Base-by-base conservation (phyloP, 768 basidiomycete genomes). In the Chiua virens region DNA sequence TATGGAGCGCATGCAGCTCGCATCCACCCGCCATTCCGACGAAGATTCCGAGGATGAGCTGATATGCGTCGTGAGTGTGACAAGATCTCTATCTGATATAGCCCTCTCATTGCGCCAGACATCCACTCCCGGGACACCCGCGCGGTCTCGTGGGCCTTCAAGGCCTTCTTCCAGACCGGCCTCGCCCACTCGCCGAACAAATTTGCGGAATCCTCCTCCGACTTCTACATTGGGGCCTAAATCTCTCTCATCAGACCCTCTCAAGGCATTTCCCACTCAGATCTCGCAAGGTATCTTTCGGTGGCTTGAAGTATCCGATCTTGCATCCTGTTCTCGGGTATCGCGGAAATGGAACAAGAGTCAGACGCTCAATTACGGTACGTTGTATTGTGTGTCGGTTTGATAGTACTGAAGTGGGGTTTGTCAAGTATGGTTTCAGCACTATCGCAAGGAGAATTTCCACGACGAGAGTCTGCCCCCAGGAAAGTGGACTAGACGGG, bases 361-460 rank as follows among this genome's bases (percentile, higher is more conserved):
- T 56, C 91, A 94, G 72, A 89, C 92, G 0, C 67, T 96, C 53
- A 97, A 97, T 69, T 95, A 96, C 65, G 86, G 94, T 90, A 53
- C 49, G 77, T 64, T 54, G 2, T 18, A 9, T 20, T 5, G 25
- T 15, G 8, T 30, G 9, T 45, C 11, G 35, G 34, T 1, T 11
- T 7, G n/a, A 23, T 5, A 25, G 14, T 8, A 5, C 50, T 65
- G 45, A 58, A 57, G 8, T 23, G 14, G 20, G 32, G 13, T 17
- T 34, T 15, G 15, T 32, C 60, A 13, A 97, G 94, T 96, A 10
- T 97, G 94, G 94, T 97, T 95, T 73, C 88, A 90, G 57, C 86
- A 89, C 57, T 93, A 92, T 66, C 77, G 94, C 48, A 89, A 86
- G 57, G 89, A 93, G 54, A 85, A 87, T 58, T 91, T 97, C 57